A percentile compares a stretch with the other conserved stretches of the same genome.
phyloP scores from a whole-genome alignment of 148 eudicot species.

The Arbutus unedo region DNA sequence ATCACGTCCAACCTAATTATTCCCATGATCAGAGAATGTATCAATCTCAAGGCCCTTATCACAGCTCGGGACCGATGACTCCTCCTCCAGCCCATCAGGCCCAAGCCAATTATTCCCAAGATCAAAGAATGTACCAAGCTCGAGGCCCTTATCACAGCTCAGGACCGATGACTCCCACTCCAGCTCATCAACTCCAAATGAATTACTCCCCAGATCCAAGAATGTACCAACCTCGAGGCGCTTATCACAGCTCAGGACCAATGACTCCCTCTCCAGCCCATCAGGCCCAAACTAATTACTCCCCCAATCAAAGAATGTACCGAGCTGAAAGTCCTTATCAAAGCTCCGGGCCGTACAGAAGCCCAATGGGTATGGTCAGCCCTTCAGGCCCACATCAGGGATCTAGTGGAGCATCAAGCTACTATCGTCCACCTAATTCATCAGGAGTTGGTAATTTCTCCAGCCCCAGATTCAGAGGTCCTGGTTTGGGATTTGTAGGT shows the following conservation, averaged over 20 bases:
- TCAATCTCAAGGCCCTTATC: slow-evolving; percentile 32
- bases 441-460: slow-evolving; percentile 17
- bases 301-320: slow-evolving; percentile 32
- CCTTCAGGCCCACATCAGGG: slow-evolving; percentile 38
- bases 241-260: slow-evolving; percentile 21
- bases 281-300: slow-evolving; percentile 32
- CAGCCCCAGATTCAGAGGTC: slow-evolving; percentile 28
- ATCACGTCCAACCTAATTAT: slow-evolving; percentile 31
- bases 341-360: slow-evolving; percentile 17
- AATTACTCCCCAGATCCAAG: slow-evolving; percentile 33
- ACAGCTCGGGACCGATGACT: slow-evolving; percentile 19
- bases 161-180: slow-evolving; percentile 22
- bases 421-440: slow-evolving; percentile 16
- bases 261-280: slow-evolving; percentile 28
- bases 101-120: slow-evolving; percentile 31
- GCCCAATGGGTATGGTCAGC: slow-evolving; percentile 33
- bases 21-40: slow-evolving; percentile 32
- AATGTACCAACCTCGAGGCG: slow-evolving; percentile 33
- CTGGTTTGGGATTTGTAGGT: slow-evolving; percentile 37
- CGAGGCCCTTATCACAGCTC: slow-evolving; percentile 30
- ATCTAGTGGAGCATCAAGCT: slow-evolving; percentile 17
- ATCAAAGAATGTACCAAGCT: slow-evolving; percentile 34
- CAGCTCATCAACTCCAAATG: slow-evolving; percentile 28
- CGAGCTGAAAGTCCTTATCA: slow-evolving; percentile 32
- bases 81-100: slow-evolving; percentile 28